Conservation (phyloP, 176 grass and related monocot species). For the Melocanna baccifera region DNA sequence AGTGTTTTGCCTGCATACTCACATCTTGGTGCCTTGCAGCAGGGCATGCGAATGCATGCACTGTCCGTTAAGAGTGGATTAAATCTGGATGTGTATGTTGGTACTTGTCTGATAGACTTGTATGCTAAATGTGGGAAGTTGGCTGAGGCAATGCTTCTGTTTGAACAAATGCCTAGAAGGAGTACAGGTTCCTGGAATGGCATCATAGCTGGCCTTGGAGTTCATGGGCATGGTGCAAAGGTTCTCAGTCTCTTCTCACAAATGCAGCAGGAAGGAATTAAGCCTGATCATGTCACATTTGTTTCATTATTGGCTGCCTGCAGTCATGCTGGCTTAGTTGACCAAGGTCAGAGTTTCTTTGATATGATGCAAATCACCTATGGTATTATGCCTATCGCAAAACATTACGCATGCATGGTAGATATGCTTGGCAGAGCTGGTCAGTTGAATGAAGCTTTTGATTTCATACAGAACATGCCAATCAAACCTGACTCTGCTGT, state of each 20-base stretch:
- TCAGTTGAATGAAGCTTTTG: not conserved
- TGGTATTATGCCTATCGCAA: slow-evolving; percentile 31
- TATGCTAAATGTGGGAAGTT: slow-evolving; percentile 73
- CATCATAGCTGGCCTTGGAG: slow-evolving; percentile 59
- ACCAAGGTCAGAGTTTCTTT: slow-evolving; percentile 59
- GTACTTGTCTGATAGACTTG: slow-evolving; percentile 69
- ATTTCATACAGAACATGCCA: slow-evolving; percentile 14
- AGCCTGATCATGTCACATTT: slow-evolving; percentile 72
- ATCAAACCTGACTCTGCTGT: slow-evolving; percentile 61
- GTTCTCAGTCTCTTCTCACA: slow-evolving; percentile 50
- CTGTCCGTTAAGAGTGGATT: slow-evolving; percentile 47
- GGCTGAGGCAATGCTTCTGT: slow-evolving; percentile 50
- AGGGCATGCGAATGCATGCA: slow-evolving; percentile 61
- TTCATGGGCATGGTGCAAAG: slow-evolving; percentile 54
- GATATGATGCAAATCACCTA: slow-evolving; percentile 49
- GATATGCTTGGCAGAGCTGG: too few relatives aligned
- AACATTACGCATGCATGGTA: too few relatives aligned
- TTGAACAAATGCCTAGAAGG: slow-evolving; percentile 49
- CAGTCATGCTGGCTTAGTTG: slow-evolving; percentile 72
- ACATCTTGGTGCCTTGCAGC: slow-evolving; percentile 70
- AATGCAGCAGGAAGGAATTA: slow-evolving; percentile 66
- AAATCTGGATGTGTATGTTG: slow-evolving; percentile 47
- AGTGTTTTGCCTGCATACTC: slow-evolving; percentile 68
- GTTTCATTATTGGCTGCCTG: slow-evolving; percentile 70
- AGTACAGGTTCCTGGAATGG: slow-evolving; percentile 63